Evolutionary conservation across 768 basidiomycete species (phyloP), one percentile per base, ranked within the genome.

Genomic region (Heimioporus sp.): DNA sequence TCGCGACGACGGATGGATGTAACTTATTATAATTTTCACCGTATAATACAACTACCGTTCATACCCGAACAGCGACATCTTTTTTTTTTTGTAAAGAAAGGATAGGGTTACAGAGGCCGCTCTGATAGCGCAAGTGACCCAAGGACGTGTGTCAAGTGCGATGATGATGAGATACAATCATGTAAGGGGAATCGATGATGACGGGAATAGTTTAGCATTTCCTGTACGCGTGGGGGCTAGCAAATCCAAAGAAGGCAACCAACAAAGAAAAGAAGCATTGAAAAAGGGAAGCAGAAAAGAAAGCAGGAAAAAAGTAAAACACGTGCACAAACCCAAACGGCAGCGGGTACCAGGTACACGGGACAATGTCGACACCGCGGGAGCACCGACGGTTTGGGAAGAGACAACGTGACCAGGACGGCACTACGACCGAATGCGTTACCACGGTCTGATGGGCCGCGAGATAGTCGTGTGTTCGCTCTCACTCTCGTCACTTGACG

Each of bases 401-500:
- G 24, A 7, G 24, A 5, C 24, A 28, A 28, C 24, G 24, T 28
- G 24, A 28, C 24, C 24, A 6, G 32, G 31, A 42, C 28, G 46
- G 20, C 39, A 28, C 40, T 17, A 31, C 28, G 15, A 37, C 36
- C 37, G 17, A 41, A 37, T 28, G 44, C 5, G 16, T 67, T 66
- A 80, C 79, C 79, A 80, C 54, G 78, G 79, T 35, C 79, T 65
- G 40, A 75, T 65, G 5, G 78, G 78, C 38, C 72, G 72, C 42
- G 54, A 61, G 31, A 67, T 46, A 37, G 41, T 63, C 2, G 36
- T n/a, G 19, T 38, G 62, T 49, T 75, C 72, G 49, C 54, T 65
- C 56, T 77, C 76, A 41, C 72, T 71, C 52, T 76, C 75, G 46
- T 65, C 65, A 38, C 62, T 67, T 59, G 65, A 58, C 10, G 35